These are phyloP conservation scores for Eragrostis tef DNA, from an alignment of 202 grass and related monocot genomes.

Conservation along the genomic window DNA sequence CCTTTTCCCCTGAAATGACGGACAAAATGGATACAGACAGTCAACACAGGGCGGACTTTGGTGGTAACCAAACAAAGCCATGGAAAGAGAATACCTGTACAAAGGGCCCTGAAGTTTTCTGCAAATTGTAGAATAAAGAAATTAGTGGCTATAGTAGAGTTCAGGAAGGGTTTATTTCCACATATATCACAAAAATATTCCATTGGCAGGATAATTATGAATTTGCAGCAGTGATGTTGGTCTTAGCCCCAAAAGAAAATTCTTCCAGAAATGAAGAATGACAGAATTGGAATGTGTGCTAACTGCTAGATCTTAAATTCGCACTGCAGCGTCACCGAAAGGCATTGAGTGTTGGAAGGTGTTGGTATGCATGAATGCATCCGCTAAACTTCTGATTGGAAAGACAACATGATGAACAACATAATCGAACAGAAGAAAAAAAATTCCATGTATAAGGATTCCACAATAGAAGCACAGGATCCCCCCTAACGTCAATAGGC, in stretches of 20 bases:
- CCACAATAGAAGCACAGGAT: not conserved
- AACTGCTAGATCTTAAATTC: not conserved
- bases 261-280: not conserved
- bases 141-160: constrained; percentile 34
- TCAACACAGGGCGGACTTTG: constrained; percentile 32
- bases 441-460: not conserved
- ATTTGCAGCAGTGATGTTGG: not conserved
- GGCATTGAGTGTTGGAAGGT: not conserved
- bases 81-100: constrained; percentile 70
- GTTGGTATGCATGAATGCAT: not conserved
- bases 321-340: not conserved
- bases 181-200: not conserved
- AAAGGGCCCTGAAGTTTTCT: constrained; percentile 98
- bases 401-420: not conserved
- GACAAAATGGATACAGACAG: constrained; percentile 7
- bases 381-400: not conserved
- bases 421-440: not conserved
- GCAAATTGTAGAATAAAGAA: constrained; percentile 41
- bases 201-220: not conserved
- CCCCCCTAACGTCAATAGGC: not conserved
- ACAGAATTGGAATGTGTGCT: not conserved
- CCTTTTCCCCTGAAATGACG: constrained; percentile 71
- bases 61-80: constrained; percentile 14
- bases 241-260: not conserved
- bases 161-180: not conserved